phyloP scores from a whole-genome alignment of 1,284 basidiomycete species.

The Boletus holoroseus region DNA sequence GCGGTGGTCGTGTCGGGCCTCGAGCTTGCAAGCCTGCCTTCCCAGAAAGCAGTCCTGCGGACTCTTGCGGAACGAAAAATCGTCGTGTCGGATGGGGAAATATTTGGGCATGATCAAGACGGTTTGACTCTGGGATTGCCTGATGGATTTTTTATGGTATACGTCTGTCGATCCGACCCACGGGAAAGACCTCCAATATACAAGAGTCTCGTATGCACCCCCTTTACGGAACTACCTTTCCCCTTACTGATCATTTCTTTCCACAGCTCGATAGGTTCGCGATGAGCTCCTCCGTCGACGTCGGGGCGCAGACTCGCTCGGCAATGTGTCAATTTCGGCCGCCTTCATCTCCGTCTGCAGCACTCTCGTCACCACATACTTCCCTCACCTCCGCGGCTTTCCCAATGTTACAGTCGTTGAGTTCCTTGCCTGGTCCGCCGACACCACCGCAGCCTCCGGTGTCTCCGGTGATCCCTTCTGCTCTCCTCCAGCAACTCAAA shows the following conservation, averaged over 20 bases:
- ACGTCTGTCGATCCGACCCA: constrained; percentile 60
- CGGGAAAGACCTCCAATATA: constrained; percentile 60
- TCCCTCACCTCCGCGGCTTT: constrained; percentile 26
- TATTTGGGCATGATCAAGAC: constrained; percentile 34
- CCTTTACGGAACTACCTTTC: not conserved
- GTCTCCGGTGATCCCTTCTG: constrained; percentile 34
- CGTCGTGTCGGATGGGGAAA: constrained; percentile 39
- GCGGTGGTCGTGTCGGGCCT: constrained; percentile 67
- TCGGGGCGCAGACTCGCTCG: constrained; percentile 36
- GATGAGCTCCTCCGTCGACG: constrained; percentile 58
- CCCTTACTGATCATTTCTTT: not conserved
- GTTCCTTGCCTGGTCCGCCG: constrained; percentile 16
- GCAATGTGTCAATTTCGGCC: constrained; percentile 38
- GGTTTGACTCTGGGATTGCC: constrained; percentile 51
- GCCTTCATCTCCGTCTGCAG: constrained; percentile 23
- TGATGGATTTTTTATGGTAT: constrained; percentile 63
- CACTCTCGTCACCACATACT: constrained; percentile 24
- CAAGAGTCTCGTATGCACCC: constrained; percentile 51
- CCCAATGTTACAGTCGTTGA: constrained; percentile 15
- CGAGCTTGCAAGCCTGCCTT: constrained; percentile 50
- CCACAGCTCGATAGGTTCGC: constrained; percentile 69
- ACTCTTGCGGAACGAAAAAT: constrained; percentile 52
- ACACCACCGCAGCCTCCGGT: constrained; percentile 18
- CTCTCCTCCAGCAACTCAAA: constrained; percentile 36
- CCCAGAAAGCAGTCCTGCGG: constrained; percentile 55